These are phyloP conservation scores for Rhododendron simsii DNA, from an alignment of 148 eudicot species.

Conservation along the genomic window DNA sequence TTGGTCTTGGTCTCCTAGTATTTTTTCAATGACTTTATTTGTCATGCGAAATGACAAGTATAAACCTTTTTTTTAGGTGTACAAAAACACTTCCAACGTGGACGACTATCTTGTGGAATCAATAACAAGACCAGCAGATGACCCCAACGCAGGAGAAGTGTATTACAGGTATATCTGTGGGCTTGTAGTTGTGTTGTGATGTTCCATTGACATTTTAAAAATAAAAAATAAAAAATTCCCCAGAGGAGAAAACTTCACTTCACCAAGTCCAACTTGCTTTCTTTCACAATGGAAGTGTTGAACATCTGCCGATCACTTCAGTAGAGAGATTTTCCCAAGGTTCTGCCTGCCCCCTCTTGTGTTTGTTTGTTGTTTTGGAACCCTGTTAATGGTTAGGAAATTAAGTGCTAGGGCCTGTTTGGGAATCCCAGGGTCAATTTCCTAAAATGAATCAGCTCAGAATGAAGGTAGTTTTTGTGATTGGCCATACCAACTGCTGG, in stretches of 20 bases:
- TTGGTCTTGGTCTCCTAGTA: neutral
- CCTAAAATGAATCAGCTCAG: neutral
- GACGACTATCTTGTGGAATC: constrained; percentile 93
- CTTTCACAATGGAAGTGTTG: neutral
- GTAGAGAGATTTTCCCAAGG: neutral
- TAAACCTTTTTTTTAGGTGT: constrained; percentile 48
- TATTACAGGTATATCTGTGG: constrained; percentile 72
- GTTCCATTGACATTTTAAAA: neutral
- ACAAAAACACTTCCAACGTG: constrained; percentile 66
- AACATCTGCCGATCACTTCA: neutral
- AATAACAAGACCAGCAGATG: constrained; percentile 77
- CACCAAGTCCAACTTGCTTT: neutral
- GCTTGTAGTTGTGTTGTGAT: neutral
- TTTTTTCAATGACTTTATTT: neutral
- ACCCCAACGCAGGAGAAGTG: constrained; percentile 97
- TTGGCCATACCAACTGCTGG: neutral
- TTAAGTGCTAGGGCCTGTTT: constrained; percentile 1
- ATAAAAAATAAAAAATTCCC: too few species aligned
- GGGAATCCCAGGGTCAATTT: neutral
- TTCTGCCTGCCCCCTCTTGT: neutral
- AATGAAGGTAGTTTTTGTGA: neutral
- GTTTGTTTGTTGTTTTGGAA: neutral
- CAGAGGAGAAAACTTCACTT: neutral
- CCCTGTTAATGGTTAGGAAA: neutral
- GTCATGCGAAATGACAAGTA: neutral